These are phyloP conservation scores for Kregervanrija pseudodelftensis DNA, from an alignment of 805 yeast genomes.

Conservation along the genomic window DNA sequence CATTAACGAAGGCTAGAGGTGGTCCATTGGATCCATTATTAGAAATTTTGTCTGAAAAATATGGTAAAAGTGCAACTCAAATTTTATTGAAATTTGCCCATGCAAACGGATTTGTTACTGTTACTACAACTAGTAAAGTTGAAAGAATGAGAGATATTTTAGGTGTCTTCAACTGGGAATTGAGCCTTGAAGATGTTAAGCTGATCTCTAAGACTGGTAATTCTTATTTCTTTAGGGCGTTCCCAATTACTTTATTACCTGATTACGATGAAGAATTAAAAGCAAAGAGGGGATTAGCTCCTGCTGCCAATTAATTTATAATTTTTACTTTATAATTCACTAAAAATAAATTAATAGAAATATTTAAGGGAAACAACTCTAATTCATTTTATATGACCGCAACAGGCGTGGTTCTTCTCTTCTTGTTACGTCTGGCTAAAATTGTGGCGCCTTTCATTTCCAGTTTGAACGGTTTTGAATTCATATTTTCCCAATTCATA, in stretches of 20 bases:
- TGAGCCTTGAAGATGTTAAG: conserved; percentile 25
- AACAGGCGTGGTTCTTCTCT: neutral
- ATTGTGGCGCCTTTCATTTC: conserved; percentile 48
- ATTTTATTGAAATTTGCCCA: conserved; percentile 39
- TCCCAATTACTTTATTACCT: conserved; percentile 14
- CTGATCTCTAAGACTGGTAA: conserved; percentile 22
- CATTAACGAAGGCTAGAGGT: conserved; percentile 29
- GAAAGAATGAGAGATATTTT: conserved; percentile 33
- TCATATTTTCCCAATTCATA: neutral
- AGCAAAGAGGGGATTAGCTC: conserved; percentile 9
- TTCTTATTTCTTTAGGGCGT: conserved; percentile 18
- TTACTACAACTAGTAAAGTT: conserved; percentile 38
- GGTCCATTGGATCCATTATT: conserved; percentile 29
- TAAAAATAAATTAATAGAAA: too few species aligned
- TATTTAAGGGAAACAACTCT: too few species aligned
- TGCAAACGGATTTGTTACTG: conserved; percentile 36
- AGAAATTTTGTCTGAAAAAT: conserved; percentile 26
- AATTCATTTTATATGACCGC: too few species aligned
- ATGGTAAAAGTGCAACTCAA: conserved; percentile 32
- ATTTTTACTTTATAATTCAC: too few species aligned
- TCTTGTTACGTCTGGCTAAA: conserved; percentile 36
- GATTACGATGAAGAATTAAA: conserved; percentile 14
- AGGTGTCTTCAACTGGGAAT: conserved; percentile 28
- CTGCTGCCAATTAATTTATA: too few species aligned
- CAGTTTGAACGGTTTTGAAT: conserved; percentile 33